Evolutionary conservation across 106 monocot species (phyloP).

Genomic region (Platanthera guangdongensis): DNA sequence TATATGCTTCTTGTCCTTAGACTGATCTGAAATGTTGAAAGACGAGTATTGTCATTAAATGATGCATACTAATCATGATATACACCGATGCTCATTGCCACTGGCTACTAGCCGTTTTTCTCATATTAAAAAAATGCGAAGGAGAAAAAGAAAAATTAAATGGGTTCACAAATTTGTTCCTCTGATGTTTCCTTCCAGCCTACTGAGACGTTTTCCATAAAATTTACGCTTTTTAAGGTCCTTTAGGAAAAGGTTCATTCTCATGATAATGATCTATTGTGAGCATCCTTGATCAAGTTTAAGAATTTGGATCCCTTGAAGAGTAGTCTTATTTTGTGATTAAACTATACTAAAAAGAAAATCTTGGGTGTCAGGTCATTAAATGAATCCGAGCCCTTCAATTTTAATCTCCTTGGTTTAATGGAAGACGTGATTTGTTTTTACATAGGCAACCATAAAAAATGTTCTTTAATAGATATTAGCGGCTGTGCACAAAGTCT

Average conservation of each 20-base stretch:
- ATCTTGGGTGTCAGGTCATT: too few relatives aligned
- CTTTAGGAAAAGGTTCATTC: background rate
- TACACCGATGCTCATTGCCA: background rate
- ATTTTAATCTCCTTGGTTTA: too few relatives aligned
- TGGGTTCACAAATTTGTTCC: background rate
- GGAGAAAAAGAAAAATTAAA: background rate
- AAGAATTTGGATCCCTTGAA: background rate
- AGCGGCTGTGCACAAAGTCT: too few relatives aligned
- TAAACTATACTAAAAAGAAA: background rate
- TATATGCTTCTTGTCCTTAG: background rate
- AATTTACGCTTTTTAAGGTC: background rate
- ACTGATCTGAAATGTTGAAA: background rate
- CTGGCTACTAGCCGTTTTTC: background rate
- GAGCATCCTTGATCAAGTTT: conserved; percentile 3
- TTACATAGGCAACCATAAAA: too few relatives aligned
- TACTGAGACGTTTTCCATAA: background rate
- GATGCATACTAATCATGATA: background rate
- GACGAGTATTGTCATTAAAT: background rate
- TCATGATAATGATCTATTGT: background rate
- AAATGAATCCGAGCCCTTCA: too few relatives aligned
- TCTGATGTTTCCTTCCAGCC: background rate
- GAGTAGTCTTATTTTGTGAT: background rate
- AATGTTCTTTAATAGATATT: too few relatives aligned
- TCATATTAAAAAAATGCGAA: background rate
- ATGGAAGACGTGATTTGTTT: too few relatives aligned